Percentiles rank a stretch among this genome's conserved stretches.
These are phyloP conservation scores for Coemansia sp. DNA, from an alignment of 192 early-diverging fungal genomes.

Conservation along the genomic window DNA sequence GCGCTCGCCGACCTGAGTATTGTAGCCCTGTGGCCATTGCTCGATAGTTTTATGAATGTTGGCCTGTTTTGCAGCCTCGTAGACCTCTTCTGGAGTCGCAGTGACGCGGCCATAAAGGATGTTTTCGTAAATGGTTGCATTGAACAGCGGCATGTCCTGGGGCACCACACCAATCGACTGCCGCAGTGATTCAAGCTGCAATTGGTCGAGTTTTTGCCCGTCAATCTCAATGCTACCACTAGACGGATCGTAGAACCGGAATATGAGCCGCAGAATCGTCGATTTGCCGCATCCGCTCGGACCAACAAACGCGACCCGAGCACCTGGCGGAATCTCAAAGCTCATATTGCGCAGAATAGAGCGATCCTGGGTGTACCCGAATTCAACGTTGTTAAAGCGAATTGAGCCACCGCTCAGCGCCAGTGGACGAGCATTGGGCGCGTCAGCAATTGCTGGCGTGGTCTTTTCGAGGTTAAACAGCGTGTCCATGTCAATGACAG, in stretches of 20 bases:
- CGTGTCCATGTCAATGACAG: conserved; percentile 94
- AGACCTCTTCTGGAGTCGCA: conserved; percentile 61
- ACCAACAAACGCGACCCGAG: conserved; percentile 88
- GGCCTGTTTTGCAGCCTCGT: conserved; percentile 57
- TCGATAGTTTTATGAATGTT: conserved; percentile 63
- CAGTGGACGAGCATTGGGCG: conserved; percentile 57
- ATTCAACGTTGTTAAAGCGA: conserved; percentile 80
- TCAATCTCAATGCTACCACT: conserved; percentile 80
- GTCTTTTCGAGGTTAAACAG: conserved; percentile 84
- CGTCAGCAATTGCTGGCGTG: conserved; percentile 56
- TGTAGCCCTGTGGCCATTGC: conserved; percentile 58
- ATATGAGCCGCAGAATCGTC: conserved; percentile 78
- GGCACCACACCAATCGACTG: conserved; percentile 80
- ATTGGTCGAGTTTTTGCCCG: conserved; percentile 72
- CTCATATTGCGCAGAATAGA: conserved; percentile 68
- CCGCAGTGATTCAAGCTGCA: conserved; percentile 81
- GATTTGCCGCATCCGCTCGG: conserved; percentile 93
- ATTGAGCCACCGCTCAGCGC: conserved; percentile 70
- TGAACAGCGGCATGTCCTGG: conserved; percentile 92
- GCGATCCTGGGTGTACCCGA: conserved; percentile 81
- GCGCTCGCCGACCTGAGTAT: conserved; percentile 69
- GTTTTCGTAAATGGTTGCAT: conserved; percentile 87
- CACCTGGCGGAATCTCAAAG: conserved; percentile 83
- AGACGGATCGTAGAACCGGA: conserved; percentile 91
- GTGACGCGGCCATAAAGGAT: conserved; percentile 82